A percentile compares a stretch with the other conserved stretches of the same genome.
These are phyloP conservation scores for Daedaleopsis nitida DNA, from an alignment of 768 basidiomycete genomes.

Conservation along the genomic window DNA sequence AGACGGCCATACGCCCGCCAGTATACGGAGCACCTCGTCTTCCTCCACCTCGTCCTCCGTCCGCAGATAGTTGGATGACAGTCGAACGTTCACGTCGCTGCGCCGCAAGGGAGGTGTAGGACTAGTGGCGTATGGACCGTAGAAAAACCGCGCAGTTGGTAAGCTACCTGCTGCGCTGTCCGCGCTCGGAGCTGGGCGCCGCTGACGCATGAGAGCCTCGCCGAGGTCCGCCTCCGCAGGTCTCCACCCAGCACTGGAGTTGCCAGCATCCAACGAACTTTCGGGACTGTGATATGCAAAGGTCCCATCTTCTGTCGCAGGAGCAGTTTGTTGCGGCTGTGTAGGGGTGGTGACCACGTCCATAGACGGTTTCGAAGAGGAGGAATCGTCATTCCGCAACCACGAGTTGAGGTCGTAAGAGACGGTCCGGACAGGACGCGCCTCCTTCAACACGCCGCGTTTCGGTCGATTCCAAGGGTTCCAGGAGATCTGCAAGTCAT, in stretches of 20 bases:
- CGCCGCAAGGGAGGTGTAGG: neutral
- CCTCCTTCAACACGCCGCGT: slow-evolving; percentile 16
- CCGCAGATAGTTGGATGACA: neutral
- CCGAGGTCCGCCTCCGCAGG: neutral
- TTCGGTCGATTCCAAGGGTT: neutral
- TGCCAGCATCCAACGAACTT: neutral
- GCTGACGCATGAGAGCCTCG: neutral
- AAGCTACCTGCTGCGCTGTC: neutral
- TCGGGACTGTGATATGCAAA: too few species aligned
- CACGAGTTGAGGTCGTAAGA: slow-evolving; percentile 8
- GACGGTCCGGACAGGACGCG: slow-evolving; percentile 10
- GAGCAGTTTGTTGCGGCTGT: neutral
- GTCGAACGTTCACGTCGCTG: neutral
- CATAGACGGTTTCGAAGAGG: neutral
- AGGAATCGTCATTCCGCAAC: neutral
- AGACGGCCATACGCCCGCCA: neutral
- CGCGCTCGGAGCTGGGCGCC: too few species aligned
- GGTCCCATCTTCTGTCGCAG: too few species aligned
- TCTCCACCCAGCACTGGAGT: neutral
- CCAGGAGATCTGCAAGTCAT: neutral
- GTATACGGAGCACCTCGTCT: neutral
- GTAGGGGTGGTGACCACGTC: neutral
- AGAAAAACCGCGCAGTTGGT: neutral
- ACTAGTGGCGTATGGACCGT: neutral
- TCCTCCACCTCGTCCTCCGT: neutral